Base-by-base conservation (phyloP, 2,329 filamentous ascomycete species). In the Ophioceras dolichostomum region DNA sequence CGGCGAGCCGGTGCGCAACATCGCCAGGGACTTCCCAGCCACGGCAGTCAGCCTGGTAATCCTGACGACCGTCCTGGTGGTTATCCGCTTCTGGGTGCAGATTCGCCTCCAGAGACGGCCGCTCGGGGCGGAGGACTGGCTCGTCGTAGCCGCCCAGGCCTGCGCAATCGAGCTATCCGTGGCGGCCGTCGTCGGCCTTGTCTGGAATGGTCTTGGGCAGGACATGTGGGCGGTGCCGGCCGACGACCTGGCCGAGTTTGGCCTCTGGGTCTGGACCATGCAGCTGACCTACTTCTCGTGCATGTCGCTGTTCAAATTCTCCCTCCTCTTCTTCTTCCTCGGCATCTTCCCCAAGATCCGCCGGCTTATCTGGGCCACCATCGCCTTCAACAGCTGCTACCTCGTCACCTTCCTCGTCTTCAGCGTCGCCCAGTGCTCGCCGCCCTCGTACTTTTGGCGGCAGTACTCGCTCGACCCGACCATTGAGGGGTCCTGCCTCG, bases 251-350 rank as follows among this genome's bases (percentile, higher is more conserved):
- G 65, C 60, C 18, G 48, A 49, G 1, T 66, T 73, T 18, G 48
- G 58, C 9, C 53, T 56, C 21, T 59, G 52, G 44, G 60, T 69
- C 19, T 70, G 62, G 43, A 46, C 59, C 42, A 55, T 59, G 46
- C 43, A 49, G 28, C 41, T 54, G 34, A 34, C 68, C 20, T 71
- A 73, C 49, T 68, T 72, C 45, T 37, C 52, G 3, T 52, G 64
- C n/a, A 49, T 70, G 13, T 52, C 62, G 2, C 50, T 69, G 19
- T 55, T 68, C 8, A 70, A 73, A 43, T 48, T 69, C 4, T 61
- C 68, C 0, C 54, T 75, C 19, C 51, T 74, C 1, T 58, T 68
- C 45, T 71, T 75, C 49, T 74, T 71, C 45, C 52, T 68, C 4
- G 61, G 66, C 31, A 64, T 75, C 34, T 75, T 75, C 41, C 65